Percentiles rank a stretch among this genome's conserved stretches.
Evolutionary conservation across 805 yeast species (phyloP).

Genomic region (Nakazawaea sp.): DNA sequence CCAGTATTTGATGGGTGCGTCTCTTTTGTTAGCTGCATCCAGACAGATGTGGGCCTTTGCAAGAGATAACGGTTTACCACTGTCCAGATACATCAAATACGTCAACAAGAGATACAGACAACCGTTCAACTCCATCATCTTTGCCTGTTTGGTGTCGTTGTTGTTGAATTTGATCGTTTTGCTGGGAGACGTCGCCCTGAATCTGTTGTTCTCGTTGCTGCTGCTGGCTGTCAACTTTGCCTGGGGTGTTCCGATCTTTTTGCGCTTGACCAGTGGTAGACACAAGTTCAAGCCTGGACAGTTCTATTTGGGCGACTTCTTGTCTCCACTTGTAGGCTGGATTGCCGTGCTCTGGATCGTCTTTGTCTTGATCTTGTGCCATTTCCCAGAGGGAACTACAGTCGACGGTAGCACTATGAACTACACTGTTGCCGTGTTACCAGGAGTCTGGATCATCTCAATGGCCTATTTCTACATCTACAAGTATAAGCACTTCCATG

Average conservation of each 20-base stretch:
- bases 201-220: constrained; percentile 37
- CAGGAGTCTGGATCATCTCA: constrained; percentile 23
- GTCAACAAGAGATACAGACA: constrained; percentile 34
- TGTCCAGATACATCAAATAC: constrained; percentile 31
- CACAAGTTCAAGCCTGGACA: constrained; percentile 35
- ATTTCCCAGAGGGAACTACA: constrained; percentile 31
- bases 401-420: constrained; percentile 28
- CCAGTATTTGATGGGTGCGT: constrained; percentile 41
- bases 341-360: constrained; percentile 23
- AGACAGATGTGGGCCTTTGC: constrained; percentile 49
- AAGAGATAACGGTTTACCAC: constrained; percentile 44
- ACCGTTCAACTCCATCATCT: constrained; percentile 36
- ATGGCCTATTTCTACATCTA: constrained; percentile 16
- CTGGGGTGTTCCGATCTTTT: constrained; percentile 36
- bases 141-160: constrained; percentile 33
- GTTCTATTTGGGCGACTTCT: constrained; percentile 30
- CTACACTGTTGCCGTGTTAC: constrained; percentile 26
- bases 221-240: constrained; percentile 30
- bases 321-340: constrained; percentile 27
- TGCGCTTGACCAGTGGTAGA: constrained; percentile 32
- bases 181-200: constrained; percentile 34
- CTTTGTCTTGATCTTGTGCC: constrained; percentile 23
- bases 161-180: constrained; percentile 27
- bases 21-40: constrained; percentile 38
- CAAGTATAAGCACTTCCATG: constrained; percentile 19